Conservation (phyloP, 805 yeast genomes). For the Kodamaea lidongshanica region DNA sequence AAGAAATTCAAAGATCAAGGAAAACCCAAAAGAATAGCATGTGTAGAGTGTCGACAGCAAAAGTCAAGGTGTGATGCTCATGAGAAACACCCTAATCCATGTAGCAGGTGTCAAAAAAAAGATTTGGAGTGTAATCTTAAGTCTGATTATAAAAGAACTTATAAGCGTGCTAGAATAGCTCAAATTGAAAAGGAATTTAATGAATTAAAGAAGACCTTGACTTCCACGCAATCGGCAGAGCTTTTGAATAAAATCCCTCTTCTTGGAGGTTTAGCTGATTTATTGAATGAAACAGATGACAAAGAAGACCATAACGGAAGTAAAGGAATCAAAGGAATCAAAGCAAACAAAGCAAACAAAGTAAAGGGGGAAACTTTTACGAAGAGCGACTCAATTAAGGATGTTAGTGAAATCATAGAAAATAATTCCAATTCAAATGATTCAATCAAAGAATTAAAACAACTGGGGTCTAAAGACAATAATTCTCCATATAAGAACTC, state of each 20-base stretch:
- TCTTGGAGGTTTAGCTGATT: no score
- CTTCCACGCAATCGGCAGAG: conserved; percentile 28
- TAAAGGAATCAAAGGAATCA: neutral
- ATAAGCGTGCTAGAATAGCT: conserved; percentile 79
- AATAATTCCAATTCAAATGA: neutral
- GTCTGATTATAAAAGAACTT: conserved; percentile 81
- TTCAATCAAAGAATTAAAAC: neutral
- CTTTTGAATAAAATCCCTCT: conserved; percentile 22
- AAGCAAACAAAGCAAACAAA: conserved; percentile 1
- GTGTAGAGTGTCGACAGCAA: conserved; percentile 95
- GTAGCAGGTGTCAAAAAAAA: conserved; percentile 74
- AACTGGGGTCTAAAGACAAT: neutral
- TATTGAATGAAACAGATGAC: conserved; percentile 5
- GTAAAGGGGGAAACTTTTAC: neutral
- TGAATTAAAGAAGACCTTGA: conserved; percentile 55
- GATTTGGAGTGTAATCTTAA: conserved; percentile 66
- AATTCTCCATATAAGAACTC: conserved; percentile 10
- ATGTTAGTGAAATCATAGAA: neutral
- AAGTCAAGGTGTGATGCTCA: conserved; percentile 87
- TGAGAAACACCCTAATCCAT: conserved; percentile 68
- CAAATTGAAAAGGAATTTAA: conserved; percentile 76
- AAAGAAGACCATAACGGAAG: neutral
- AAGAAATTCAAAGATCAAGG: conserved; percentile 15
- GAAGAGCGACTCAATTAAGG: neutral
- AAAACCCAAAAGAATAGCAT: conserved; percentile 62